phyloP scores from a whole-genome alignment of 2,329 filamentous ascomycete genomes.

The Magnaporthales sp. region DNA sequence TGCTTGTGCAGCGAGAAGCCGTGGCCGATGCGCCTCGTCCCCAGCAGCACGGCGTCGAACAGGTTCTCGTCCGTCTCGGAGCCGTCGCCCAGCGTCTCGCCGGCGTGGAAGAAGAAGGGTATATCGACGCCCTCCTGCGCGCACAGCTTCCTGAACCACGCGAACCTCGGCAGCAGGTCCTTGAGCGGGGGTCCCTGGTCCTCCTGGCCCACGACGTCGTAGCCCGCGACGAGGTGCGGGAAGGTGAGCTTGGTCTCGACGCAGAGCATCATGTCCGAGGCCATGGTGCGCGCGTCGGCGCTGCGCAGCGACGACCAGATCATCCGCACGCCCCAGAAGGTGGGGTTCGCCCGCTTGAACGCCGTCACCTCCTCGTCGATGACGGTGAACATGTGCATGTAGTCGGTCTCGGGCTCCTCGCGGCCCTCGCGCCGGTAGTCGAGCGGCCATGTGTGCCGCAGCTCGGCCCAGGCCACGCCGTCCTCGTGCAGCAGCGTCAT shows the following conservation, averaged over 20 bases:
- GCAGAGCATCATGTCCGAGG: slow-evolving; percentile 80
- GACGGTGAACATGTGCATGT: slow-evolving; percentile 59
- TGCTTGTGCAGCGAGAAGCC: slow-evolving; percentile 87
- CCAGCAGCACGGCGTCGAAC: slow-evolving; percentile 81
- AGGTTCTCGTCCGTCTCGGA: slow-evolving; percentile 70
- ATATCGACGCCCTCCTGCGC: slow-evolving; percentile 67
- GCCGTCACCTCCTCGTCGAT: slow-evolving; percentile 69
- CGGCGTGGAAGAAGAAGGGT: slow-evolving; percentile 94
- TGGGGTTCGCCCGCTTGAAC: slow-evolving; percentile 65
- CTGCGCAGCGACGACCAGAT: slow-evolving; percentile 75
- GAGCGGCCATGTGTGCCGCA: slow-evolving; percentile 64
- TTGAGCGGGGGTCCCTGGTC: slow-evolving; percentile 66
- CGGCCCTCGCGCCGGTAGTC: slow-evolving; percentile 58
- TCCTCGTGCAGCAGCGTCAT: slow-evolving; percentile 67
- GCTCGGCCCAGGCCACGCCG: slow-evolving; percentile 76
- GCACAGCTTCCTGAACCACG: slow-evolving; percentile 90
- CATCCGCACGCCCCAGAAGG: slow-evolving; percentile 76
- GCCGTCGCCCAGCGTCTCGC: slow-evolving; percentile 72
- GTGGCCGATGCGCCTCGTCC: slow-evolving; percentile 82
- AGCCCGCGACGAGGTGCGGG: slow-evolving; percentile 75
- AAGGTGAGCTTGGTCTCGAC: slow-evolving; percentile 72
- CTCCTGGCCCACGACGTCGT: slow-evolving; percentile 85
- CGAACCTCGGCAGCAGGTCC: slow-evolving; percentile 73
- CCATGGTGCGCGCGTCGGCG: slow-evolving; percentile 54
- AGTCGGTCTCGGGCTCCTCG: slow-evolving; percentile 59